A percentile compares a stretch with the other conserved stretches of the same genome.
phyloP scores from a whole-genome alignment of 305 asterid genomes.

The Fraxinus platypoda region DNA sequence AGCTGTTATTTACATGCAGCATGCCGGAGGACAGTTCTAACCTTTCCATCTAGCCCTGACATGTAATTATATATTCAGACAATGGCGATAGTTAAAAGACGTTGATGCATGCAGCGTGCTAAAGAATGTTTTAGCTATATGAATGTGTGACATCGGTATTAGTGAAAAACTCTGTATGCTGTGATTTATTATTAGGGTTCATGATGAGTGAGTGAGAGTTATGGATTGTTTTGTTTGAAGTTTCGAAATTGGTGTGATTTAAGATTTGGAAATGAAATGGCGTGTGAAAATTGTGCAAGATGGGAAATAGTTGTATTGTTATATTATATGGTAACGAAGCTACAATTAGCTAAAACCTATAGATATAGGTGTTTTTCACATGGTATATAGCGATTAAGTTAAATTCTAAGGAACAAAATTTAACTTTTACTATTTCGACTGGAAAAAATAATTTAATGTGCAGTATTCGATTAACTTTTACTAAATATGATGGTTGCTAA shows the following conservation, averaged over 20 bases:
- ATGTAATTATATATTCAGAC: constrained; percentile 34
- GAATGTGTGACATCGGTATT: background rate
- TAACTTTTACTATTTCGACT: background rate
- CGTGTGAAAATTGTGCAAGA: background rate
- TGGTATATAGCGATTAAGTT: background rate
- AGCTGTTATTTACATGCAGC: constrained; percentile 32
- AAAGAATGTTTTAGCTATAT: background rate
- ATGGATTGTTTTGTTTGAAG: background rate
- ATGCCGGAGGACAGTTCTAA: constrained; percentile 29
- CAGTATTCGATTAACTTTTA: background rate
- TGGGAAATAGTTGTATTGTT: background rate
- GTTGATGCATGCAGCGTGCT: background rate
- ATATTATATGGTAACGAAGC: background rate
- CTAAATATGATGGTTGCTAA: background rate
- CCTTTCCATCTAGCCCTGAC: constrained; percentile 35
- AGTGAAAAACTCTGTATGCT: background rate
- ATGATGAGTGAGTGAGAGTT: background rate
- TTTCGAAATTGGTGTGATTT: background rate
- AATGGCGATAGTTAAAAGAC: background rate
- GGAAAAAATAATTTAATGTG: background rate
- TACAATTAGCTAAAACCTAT: background rate
- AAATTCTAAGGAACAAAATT: background rate
- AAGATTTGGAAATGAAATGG: background rate
- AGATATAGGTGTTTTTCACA: background rate
- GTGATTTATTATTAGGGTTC: background rate